phyloP scores from a whole-genome alignment of 805 yeast genomes.

The Pichia insulana region DNA sequence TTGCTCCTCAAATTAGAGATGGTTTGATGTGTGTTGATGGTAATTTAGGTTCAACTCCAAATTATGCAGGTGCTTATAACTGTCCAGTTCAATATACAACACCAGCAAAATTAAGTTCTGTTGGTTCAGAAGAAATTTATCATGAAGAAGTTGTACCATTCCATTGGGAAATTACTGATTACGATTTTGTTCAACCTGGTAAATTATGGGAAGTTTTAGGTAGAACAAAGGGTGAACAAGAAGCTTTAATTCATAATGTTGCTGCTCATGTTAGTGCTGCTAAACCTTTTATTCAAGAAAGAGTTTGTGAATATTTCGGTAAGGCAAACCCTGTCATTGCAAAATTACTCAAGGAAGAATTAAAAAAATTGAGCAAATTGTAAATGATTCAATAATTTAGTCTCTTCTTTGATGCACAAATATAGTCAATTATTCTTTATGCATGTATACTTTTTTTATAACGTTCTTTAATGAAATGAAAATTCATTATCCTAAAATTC shows the following conservation, averaged over 20 bases:
- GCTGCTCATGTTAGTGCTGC: constrained; percentile 69
- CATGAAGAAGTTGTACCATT: constrained; percentile 45
- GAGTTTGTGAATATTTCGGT: constrained; percentile 66
- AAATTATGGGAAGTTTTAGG: constrained; percentile 72
- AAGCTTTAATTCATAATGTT: constrained; percentile 73
- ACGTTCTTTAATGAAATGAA: too few relatives aligned
- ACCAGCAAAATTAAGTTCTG: constrained; percentile 27
- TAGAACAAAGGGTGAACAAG: constrained; percentile 74
- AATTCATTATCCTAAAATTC: too few relatives aligned
- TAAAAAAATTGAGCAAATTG: constrained; percentile 12
- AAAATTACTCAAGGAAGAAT: constrained; percentile 53
- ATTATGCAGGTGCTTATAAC: constrained; percentile 53
- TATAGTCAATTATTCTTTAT: neutral
- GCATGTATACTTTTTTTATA: too few relatives aligned
- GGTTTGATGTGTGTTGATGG: constrained; percentile 67
- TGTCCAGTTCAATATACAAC: constrained; percentile 38
- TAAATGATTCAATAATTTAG: neutral
- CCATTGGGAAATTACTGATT: constrained; percentile 72
- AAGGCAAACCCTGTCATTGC: constrained; percentile 68
- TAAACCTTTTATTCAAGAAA: constrained; percentile 65
- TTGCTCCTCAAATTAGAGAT: constrained; percentile 72
- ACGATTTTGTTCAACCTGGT: constrained; percentile 72
- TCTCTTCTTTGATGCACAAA: neutral
- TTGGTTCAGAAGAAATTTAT: constrained; percentile 25
- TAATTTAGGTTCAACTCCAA: constrained; percentile 71